Base-by-base conservation (phyloP, 352 stramenopile genomes). In the Aphanomyces euteiches region DNA sequence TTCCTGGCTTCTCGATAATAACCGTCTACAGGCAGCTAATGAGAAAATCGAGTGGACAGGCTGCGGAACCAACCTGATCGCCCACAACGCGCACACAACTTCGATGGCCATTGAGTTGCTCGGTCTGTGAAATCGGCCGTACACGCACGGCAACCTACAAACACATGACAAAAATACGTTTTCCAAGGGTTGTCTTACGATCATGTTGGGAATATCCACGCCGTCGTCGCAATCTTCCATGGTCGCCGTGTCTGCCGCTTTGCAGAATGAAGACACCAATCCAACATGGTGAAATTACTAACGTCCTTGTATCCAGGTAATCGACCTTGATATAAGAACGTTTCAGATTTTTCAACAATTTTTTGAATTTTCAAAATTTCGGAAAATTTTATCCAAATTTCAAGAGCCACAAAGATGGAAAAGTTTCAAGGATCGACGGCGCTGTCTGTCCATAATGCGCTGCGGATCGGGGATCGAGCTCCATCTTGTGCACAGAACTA, bases 1-100 rank as follows among this genome's bases (percentile, higher is more conserved):
- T 72, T 10, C 78, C 77, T 74, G 81, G 82, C 57, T 84, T 84
- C 47, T 88, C 77, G 61, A 88, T 88, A 59, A 88, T 78, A 7
- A 88, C 79, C n/a, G 80, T 79, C 79, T 87, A 61, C 40, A 57
- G 3, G 15, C 19, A 19, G 5, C 21, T 63, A 8, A 40, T 74
- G 36, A 71, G 58, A 21, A 1, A n/a, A 54, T 41, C 3, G 10
- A 61, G 3, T 40, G 15, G 43, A 57, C 17, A 73, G 15, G 21
- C 38, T 19, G 45, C 7, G 38, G 7, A 47, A 19, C 43, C 19
- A 40, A 87, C 80, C 78, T 88, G 79, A 37, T 88, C 78, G 36
- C 79, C 79, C 10, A 84, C 77, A 7, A 86, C 81, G 41, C 75
- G 78, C 48, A 79, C 86, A 72, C 79, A 88, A 38, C 78, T 75